Percentiles rank a stretch among this genome's conserved stretches.
phyloP scores from a whole-genome alignment of 257 asterid genomes.

The Fraxinus anomala region DNA sequence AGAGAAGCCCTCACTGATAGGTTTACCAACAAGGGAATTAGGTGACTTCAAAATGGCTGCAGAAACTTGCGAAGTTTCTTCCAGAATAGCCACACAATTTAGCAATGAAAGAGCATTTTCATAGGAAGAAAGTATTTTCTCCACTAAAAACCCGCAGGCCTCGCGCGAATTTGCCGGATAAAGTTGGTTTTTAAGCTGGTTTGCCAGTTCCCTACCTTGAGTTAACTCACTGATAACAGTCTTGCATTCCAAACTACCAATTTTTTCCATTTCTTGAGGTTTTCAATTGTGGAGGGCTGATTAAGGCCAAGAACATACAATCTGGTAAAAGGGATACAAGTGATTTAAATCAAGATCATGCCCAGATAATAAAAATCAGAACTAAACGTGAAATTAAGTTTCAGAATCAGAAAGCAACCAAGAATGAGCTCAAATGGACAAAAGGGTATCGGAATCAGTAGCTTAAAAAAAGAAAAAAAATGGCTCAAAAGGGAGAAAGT shows the following conservation, averaged over 20 bases:
- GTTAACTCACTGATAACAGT: constrained; percentile 47
- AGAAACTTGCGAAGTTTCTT: constrained; percentile 25
- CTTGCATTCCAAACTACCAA: constrained; percentile 32
- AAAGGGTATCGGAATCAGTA: too few relatives aligned
- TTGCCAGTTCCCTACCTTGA: constrained; percentile 73
- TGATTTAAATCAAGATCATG: neutral
- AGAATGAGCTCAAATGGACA: too few relatives aligned
- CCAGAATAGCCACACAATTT: constrained; percentile 30
- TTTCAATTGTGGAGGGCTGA: neutral
- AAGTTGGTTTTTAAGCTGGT: constrained; percentile 54
- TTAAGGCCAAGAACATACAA: neutral
- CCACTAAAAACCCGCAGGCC: constrained; percentile 44
- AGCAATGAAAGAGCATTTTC: constrained; percentile 66
- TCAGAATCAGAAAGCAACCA: too few relatives aligned
- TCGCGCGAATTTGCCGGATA: constrained; percentile 31
- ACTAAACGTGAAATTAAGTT: too few relatives aligned
- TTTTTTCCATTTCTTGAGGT: constrained; percentile 45
- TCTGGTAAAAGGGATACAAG: neutral
- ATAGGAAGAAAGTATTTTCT: constrained; percentile 56
- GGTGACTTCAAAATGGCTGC: constrained; percentile 26
- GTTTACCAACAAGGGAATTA: constrained; percentile 36
- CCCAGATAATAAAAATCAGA: neutral
- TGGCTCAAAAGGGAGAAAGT: too few relatives aligned
- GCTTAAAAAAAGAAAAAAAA: too few relatives aligned
- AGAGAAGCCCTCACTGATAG: constrained; percentile 43